Conservation (phyloP, 2,329 filamentous ascomycete genomes). For the Grosmannia penicillata region DNA sequence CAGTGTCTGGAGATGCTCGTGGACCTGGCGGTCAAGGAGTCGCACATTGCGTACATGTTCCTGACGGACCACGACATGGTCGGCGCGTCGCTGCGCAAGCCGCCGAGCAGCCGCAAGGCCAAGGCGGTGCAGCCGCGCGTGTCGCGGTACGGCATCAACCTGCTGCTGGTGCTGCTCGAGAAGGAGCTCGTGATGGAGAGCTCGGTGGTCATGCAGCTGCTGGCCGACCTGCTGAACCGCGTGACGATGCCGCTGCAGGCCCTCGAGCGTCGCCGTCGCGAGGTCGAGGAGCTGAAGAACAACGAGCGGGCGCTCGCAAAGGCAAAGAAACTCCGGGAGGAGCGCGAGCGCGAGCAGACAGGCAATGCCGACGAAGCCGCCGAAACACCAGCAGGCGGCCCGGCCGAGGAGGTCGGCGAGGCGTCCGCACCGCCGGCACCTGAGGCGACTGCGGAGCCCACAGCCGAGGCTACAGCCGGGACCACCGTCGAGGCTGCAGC, state of each 20-base stretch:
- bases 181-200: conserved; percentile 95
- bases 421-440: too few relatives aligned
- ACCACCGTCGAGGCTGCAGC: too few relatives aligned
- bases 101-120: conserved; percentile 64
- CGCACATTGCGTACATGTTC: conserved; percentile 82
- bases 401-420: too few relatives aligned
- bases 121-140: conserved; percentile 77
- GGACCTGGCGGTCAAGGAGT: conserved; percentile 71
- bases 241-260: conserved; percentile 77
- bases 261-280: conserved; percentile 70
- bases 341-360: conserved; percentile 23
- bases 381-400: too few relatives aligned
- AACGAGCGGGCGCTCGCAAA: conserved; percentile 21
- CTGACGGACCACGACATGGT: conserved; percentile 79
- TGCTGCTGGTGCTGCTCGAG: conserved; percentile 73
- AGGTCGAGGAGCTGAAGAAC: conserved; percentile 42
- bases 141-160: conserved; percentile 83
- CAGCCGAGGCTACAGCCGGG: too few relatives aligned
- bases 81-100: conserved; percentile 59
- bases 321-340: conserved; percentile 19
- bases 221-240: conserved; percentile 74
- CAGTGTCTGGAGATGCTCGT: conserved; percentile 81
- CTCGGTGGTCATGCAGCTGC: conserved; percentile 87
- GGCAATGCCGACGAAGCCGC: conserved; percentile 10
- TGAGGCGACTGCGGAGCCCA: too few relatives aligned